Evolutionary conservation across 768 basidiomycete species (phyloP).

Genomic region (Tricholoma furcatifolium): DNA sequence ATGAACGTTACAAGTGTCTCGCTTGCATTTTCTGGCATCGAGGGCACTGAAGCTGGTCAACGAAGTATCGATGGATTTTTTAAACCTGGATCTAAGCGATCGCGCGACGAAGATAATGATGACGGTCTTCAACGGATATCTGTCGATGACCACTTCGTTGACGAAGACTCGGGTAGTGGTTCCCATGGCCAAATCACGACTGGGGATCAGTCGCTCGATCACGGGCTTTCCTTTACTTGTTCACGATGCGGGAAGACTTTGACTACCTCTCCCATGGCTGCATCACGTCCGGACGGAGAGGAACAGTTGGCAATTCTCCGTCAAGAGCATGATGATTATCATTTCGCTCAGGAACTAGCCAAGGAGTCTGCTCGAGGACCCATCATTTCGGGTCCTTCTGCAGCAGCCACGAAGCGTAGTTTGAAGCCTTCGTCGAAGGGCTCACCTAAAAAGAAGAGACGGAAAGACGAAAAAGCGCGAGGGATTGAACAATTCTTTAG

Average conservation of each 20-base stretch:
- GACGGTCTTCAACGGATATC: slow-evolving; percentile 8
- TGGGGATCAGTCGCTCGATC: slow-evolving; percentile 1
- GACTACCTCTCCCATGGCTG: slow-evolving; percentile 21
- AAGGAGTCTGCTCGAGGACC: slow-evolving; percentile 32
- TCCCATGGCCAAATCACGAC: not conserved
- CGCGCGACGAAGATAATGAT: slow-evolving; percentile 29
- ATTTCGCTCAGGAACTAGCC: slow-evolving; percentile 80
- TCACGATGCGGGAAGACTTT: slow-evolving; percentile 54
- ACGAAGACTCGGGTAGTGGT: slow-evolving; percentile 2
- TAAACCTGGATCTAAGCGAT: slow-evolving; percentile 41
- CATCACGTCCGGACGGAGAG: slow-evolving; percentile 29
- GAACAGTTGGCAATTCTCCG: slow-evolving; percentile 41
- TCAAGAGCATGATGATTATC: slow-evolving; percentile 86
- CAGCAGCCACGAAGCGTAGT: not conserved
- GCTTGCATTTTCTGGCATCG: slow-evolving; percentile 78
- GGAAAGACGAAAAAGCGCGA: slow-evolving; percentile 9
- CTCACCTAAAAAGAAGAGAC: slow-evolving; percentile 19
- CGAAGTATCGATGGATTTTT: slow-evolving; percentile 89
- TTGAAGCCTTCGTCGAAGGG: slow-evolving; percentile 8
- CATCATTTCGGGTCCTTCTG: slow-evolving; percentile 13
- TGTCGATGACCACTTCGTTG: slow-evolving; percentile 1
- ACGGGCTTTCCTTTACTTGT: slow-evolving; percentile 46
- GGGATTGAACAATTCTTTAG: slow-evolving; percentile 22
- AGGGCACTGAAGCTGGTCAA: slow-evolving; percentile 74
- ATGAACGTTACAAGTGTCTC: slow-evolving; percentile 74